phyloP scores from a whole-genome alignment of 106 monocot genomes.

The Cymbidium sinense region DNA sequence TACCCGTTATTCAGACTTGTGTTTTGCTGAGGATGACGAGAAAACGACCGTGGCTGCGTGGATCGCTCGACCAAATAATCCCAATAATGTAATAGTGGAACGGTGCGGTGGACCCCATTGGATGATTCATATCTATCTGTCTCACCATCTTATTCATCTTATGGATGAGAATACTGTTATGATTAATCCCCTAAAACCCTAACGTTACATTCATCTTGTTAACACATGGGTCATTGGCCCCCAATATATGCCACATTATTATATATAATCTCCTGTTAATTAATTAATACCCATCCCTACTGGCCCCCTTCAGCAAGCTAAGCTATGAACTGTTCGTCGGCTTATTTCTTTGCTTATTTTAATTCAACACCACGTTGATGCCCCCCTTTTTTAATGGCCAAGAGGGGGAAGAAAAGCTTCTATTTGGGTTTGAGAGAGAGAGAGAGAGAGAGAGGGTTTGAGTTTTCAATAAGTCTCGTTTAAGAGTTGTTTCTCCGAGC shows the following conservation, averaged over 20 bases:
- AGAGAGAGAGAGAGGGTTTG: background rate
- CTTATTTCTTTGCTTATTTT: conserved; percentile 4
- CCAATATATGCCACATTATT: background rate
- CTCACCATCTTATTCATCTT: too few species aligned
- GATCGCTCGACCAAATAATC: background rate
- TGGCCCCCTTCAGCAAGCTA: background rate
- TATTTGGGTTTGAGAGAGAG: background rate
- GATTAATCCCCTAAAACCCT: too few species aligned
- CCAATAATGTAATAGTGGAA: background rate
- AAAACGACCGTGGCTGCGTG: background rate
- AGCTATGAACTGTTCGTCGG: background rate
- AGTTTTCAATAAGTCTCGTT: background rate
- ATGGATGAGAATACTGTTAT: too few species aligned
- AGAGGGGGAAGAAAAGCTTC: background rate
- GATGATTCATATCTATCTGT: conserved; percentile 1
- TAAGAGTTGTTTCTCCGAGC: background rate
- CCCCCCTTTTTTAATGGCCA: background rate
- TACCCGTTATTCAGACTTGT: too few species aligned
- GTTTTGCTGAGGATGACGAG: too few species aligned
- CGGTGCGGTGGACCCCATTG: background rate
- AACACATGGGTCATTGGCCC: background rate
- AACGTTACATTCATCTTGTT: too few species aligned
- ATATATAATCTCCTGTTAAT: background rate
- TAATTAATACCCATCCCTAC: background rate
- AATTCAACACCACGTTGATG: background rate